Evolutionary conservation across 2,329 filamentous ascomycete species (phyloP).

Genomic region (Clonostachys rhizophaga): DNA sequence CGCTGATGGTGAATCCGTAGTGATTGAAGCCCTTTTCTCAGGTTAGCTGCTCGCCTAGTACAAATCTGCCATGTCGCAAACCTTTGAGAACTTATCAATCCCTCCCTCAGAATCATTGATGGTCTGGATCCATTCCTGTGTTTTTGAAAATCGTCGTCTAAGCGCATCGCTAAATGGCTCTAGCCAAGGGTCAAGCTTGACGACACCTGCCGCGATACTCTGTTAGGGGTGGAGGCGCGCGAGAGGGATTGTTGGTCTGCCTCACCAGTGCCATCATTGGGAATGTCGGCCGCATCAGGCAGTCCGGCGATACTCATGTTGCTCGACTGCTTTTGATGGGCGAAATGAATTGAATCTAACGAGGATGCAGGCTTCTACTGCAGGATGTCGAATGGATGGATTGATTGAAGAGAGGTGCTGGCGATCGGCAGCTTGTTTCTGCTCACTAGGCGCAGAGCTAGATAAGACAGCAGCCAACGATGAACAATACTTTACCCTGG

Average conservation of each 20-base stretch:
- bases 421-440: no score
- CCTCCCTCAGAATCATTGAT: conserved; percentile 84
- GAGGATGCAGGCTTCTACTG: no score
- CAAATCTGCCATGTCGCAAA: conserved; percentile 26
- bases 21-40: conserved; percentile 68
- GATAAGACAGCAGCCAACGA: no score
- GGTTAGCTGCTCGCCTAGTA: not conserved
- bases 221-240: conserved; percentile 1
- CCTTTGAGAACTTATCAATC: conserved; percentile 84
- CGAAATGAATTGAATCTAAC: no score
- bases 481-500: no score
- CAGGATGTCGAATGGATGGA: no score
- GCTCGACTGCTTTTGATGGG: no score
- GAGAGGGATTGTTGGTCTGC: conserved; percentile 3
- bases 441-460: no score
- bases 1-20: conserved; percentile 78
- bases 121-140: conserved; percentile 80
- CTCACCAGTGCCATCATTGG: conserved; percentile 70
- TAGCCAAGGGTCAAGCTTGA: conserved; percentile 85
- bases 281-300: conserved; percentile 34
- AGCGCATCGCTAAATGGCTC: conserved; percentile 77
- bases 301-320: conserved; percentile 23
- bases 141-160: conserved; percentile 70
- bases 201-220: conserved; percentile 57
- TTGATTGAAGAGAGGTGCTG: no score